phyloP scores from a whole-genome alignment of 495 filamentous ascomycete species.

The Hypoxylon cercidicola region DNA sequence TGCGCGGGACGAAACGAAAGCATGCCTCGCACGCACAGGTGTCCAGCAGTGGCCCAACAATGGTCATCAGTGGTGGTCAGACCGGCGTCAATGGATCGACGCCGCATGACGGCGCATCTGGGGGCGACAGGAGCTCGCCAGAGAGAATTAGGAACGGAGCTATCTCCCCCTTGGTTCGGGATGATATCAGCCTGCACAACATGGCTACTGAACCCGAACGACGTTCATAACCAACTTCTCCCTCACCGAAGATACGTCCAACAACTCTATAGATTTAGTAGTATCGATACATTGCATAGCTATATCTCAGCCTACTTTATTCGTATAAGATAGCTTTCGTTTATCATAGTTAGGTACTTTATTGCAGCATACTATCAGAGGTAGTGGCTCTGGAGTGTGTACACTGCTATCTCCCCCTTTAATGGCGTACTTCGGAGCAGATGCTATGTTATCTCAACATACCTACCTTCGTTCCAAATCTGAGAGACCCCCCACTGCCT shows the following conservation, averaged over 20 bases:
- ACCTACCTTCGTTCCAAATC: too few relatives aligned
- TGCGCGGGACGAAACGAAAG: constrained; percentile 35
- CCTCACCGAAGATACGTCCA: constrained; percentile 5
- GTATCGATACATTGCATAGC: not conserved
- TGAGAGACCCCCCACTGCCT: too few relatives aligned
- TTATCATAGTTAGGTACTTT: too few relatives aligned
- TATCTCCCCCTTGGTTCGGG: constrained; percentile 25
- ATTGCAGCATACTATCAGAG: too few relatives aligned
- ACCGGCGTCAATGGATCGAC: constrained; percentile 21
- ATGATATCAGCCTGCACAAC: constrained; percentile 39
- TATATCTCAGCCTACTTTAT: not conserved
- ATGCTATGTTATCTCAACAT: too few relatives aligned
- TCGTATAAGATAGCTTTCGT: not conserved
- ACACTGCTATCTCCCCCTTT: too few relatives aligned
- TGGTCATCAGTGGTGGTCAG: constrained; percentile 13
- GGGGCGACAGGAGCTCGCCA: constrained; percentile 9
- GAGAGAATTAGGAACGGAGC: constrained; percentile 20
- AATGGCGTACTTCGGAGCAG: too few relatives aligned
- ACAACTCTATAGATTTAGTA: constrained; percentile 16
- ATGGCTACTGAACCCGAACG: constrained; percentile 34
- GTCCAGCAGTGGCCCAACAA: constrained; percentile 32
- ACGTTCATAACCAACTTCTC: constrained; percentile 10
- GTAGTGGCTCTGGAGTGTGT: too few relatives aligned
- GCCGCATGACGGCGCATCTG: constrained; percentile 5
- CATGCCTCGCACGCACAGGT: constrained; percentile 26